phyloP scores from a whole-genome alignment of 148 eudicot species.

The Agrostemma githago region DNA sequence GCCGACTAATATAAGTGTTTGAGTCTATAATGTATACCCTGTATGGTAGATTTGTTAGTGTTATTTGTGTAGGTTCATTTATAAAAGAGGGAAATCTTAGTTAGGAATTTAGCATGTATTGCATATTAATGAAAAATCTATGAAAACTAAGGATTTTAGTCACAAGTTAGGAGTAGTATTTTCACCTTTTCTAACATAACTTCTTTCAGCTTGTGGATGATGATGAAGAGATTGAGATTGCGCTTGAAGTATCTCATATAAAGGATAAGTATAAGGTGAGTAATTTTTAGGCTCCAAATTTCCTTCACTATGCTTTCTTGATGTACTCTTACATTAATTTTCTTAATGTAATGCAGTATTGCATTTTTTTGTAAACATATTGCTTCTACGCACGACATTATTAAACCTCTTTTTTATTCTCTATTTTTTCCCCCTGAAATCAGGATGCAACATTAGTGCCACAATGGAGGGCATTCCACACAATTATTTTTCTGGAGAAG shows the following conservation, averaged over 20 bases:
- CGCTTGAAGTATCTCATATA: conserved; percentile 46
- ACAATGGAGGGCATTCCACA: conserved; percentile 83
- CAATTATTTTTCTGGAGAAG: conserved; percentile 70
- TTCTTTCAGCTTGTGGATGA: conserved; percentile 28
- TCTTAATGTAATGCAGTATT: neutral
- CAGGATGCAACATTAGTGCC: conserved; percentile 65
- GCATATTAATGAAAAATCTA: too few species aligned
- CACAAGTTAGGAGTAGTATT: neutral
- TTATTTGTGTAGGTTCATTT: too few species aligned
- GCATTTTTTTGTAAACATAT: neutral
- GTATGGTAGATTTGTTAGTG: too few species aligned
- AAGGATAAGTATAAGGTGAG: conserved; percentile 62
- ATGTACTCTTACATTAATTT: neutral
- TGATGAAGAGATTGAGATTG: conserved; percentile 34
- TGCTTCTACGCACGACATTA: neutral
- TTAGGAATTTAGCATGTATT: too few species aligned
- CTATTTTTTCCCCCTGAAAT: neutral
- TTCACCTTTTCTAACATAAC: neutral
- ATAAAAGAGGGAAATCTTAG: too few species aligned
- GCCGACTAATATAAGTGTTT: too few species aligned
- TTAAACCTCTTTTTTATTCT: neutral
- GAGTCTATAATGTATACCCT: too few species aligned
- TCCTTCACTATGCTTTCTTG: neutral
- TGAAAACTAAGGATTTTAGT: too few species aligned
- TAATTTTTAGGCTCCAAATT: neutral